These are phyloP conservation scores for Astrephomene gubernaculifera DNA, from an alignment of 139 green algal genomes.

Conservation along the genomic window DNA sequence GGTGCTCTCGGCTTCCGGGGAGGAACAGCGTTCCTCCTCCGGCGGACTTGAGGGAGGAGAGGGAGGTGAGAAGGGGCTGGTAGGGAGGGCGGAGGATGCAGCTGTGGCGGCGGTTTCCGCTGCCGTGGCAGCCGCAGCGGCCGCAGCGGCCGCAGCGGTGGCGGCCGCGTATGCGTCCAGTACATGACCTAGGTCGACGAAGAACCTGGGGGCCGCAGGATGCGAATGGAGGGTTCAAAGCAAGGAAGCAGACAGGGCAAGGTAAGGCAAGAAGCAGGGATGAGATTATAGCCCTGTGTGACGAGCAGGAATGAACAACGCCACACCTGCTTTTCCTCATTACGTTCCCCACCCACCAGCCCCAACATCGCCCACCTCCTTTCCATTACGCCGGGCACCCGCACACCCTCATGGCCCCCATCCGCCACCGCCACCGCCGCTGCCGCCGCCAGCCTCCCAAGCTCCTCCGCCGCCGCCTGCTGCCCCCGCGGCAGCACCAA, in stretches of 20 bases:
- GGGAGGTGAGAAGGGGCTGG: too few relatives aligned
- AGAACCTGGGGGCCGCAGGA: not conserved
- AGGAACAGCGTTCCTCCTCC: too few relatives aligned
- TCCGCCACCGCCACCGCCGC: not conserved
- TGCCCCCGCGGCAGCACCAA: constrained; percentile 19
- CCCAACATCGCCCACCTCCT: not conserved
- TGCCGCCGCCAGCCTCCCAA: not conserved
- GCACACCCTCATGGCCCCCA: not conserved
- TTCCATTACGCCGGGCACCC: not conserved
- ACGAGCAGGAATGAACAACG: too few relatives aligned
- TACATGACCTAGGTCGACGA: not conserved
- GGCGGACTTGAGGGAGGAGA: too few relatives aligned
- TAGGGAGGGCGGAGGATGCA: too few relatives aligned
- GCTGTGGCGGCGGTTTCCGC: not conserved
- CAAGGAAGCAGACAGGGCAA: too few relatives aligned
- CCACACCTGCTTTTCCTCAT: too few relatives aligned
- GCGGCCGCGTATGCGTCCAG: not conserved
- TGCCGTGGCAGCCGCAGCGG: not conserved
- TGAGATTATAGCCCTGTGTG: too few relatives aligned
- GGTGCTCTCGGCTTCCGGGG: too few relatives aligned
- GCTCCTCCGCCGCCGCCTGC: constrained; percentile 5
- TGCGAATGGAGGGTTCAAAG: too few relatives aligned
- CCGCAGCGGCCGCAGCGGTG: not conserved
- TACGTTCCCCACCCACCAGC: constrained; percentile 7
- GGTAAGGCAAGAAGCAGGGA: too few relatives aligned